Conservation (phyloP, 2,329 filamentous ascomycete species). For the Teratosphaeria destructans region DNA sequence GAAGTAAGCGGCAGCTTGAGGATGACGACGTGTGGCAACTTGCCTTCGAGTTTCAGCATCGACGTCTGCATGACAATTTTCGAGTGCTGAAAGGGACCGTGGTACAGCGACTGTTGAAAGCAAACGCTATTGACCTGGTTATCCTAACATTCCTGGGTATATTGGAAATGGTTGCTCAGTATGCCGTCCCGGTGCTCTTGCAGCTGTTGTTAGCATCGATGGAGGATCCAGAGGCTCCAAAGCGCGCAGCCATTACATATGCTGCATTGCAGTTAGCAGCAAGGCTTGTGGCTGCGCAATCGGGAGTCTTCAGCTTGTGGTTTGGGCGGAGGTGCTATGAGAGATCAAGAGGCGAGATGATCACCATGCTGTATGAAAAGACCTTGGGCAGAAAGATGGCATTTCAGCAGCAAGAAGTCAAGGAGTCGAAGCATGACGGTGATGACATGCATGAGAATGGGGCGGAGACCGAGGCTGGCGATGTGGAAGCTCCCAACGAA, state of each 20-base stretch:
- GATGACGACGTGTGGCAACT: conserved; percentile 75
- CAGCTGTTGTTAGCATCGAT: conserved; percentile 61
- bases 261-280: conserved; percentile 51
- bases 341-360: conserved; percentile 71
- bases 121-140: conserved; percentile 69
- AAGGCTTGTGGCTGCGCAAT: conserved; percentile 54
- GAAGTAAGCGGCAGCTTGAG: conserved; percentile 55
- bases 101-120: conserved; percentile 55
- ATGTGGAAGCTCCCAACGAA: conserved; percentile 2
- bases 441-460: conserved; percentile 6
- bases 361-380: conserved; percentile 76
- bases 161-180: conserved; percentile 47
- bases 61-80: conserved; percentile 62
- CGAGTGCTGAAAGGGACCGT: conserved; percentile 63
- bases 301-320: conserved; percentile 63
- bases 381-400: conserved; percentile 55
- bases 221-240: conserved; percentile 41
- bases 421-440: background rate
- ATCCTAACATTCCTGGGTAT: conserved; percentile 57
- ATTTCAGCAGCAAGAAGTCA: conserved; percentile 13
- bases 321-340: conserved; percentile 78
- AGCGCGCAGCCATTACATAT: conserved; percentile 53
- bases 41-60: conserved; percentile 72
- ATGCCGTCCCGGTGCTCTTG: conserved; percentile 56
- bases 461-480: conserved; percentile 14